Conservation (phyloP, 1,284 basidiomycete genomes). For the Omphalotus olearius region DNA sequence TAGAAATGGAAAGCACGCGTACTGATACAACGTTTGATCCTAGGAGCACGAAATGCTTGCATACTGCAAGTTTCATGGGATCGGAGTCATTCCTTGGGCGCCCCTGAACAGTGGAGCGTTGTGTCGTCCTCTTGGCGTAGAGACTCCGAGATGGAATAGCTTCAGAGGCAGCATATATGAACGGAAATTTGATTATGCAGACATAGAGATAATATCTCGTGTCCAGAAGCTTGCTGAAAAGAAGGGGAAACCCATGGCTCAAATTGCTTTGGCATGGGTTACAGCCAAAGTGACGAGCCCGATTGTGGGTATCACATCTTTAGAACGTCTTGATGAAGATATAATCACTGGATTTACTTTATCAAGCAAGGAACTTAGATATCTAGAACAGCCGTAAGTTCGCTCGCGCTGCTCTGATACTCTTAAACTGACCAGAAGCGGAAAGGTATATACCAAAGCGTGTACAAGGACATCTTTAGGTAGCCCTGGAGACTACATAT, state of each 20-base stretch:
- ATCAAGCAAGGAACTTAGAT: slow-evolving; percentile 23
- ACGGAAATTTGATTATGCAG: slow-evolving; percentile 1
- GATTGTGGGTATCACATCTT: slow-evolving; percentile 21
- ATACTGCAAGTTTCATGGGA: slow-evolving; percentile 19
- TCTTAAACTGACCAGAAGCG: no score
- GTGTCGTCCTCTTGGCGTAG: slow-evolving; percentile 28
- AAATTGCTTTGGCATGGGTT: slow-evolving; percentile 15
- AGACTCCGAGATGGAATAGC: slow-evolving; percentile 2
- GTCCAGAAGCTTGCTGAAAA: slow-evolving; percentile 5
- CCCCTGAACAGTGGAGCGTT: slow-evolving; percentile 14
- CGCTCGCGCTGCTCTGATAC: no score
- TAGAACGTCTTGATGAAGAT: slow-evolving; percentile 21
- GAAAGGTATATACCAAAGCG: no score
- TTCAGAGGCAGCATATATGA: slow-evolving; percentile 2
- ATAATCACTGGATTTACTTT: slow-evolving; percentile 18
- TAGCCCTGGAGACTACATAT: no score
- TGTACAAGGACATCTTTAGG: no score
- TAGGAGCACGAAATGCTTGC: slow-evolving; percentile 21
- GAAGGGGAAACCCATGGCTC: slow-evolving; percentile 6
- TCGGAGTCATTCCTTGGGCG: slow-evolving; percentile 20
- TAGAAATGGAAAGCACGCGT: background rate
- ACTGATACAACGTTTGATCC: background rate
- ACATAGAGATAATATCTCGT: slow-evolving; percentile 7
- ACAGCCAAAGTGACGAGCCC: slow-evolving; percentile 15
- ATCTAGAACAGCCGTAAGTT: slow-evolving; percentile 27